Conservation (phyloP, 2,329 filamentous ascomycete species). For the Aspergillus fructus region DNA sequence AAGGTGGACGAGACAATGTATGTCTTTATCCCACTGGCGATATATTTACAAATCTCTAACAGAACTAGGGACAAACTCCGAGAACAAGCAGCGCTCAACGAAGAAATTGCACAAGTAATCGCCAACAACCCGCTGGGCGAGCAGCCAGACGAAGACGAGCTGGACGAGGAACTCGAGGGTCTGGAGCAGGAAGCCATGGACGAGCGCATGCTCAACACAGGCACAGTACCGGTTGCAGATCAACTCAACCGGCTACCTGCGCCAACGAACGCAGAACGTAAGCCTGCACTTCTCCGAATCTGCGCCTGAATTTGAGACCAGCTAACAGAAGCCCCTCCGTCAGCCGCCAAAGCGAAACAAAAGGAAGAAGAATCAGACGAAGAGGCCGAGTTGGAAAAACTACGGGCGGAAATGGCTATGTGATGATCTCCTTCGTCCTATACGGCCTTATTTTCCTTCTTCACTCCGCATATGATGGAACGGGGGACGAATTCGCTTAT, state of each 20-base stretch:
- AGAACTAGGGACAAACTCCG: conserved; percentile 76
- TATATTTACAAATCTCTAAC: background rate
- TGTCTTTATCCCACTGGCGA: conserved; percentile 35
- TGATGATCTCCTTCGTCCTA: conserved; percentile 40
- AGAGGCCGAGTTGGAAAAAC: conserved; percentile 86
- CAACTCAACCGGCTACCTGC: conserved; percentile 74
- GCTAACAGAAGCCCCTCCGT: conserved; percentile 30
- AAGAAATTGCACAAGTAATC: conserved; percentile 88
- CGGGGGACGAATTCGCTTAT: background rate
- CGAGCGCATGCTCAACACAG: conserved; percentile 88
- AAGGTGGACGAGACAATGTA: conserved; percentile 96
- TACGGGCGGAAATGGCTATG: conserved; percentile 98
- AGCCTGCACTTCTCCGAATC: conserved; percentile 40
- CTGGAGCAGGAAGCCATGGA: conserved; percentile 92
- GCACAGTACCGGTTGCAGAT: conserved; percentile 77
- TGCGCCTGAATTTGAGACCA: background rate
- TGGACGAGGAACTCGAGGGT: conserved; percentile 80
- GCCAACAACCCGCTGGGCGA: conserved; percentile 67
- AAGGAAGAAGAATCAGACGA: conserved; percentile 80
- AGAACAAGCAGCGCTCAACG: conserved; percentile 88
- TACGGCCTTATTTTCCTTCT: background rate
- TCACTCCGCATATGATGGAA: conserved; percentile 11
- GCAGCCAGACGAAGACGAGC: conserved; percentile 77
- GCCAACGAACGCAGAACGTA: conserved; percentile 73
- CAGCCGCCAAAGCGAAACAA: conserved; percentile 44